Conservation (phyloP, 208 protist species). For the Willaertia magna region DNA sequence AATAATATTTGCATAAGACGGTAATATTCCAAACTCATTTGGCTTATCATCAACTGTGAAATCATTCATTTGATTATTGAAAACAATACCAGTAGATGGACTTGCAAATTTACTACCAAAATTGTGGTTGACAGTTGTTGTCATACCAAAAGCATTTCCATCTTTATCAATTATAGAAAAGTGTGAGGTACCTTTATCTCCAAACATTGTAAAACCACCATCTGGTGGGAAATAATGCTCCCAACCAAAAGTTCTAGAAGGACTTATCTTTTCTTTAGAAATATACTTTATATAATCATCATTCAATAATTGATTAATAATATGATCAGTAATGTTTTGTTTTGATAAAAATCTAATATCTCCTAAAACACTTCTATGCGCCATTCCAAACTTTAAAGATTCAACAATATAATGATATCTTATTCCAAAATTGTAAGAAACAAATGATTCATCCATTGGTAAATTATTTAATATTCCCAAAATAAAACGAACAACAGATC, state of each 20-base stretch:
- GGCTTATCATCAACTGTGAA: conserved; percentile 20
- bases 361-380: conserved; percentile 21
- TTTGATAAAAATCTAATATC: conserved; percentile 22
- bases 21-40: conserved; percentile 33
- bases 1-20: conserved; percentile 34
- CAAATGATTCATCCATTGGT: background rate
- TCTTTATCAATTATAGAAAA: conserved; percentile 31
- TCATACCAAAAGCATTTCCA: conserved; percentile 34
- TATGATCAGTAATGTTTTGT: conserved; percentile 7
- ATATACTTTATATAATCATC: background rate
- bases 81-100: conserved; percentile 26
- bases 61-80: conserved; percentile 50
- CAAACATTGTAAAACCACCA: background rate
- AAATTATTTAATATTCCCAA: conserved; percentile 24
- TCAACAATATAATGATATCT: conserved; percentile 21
- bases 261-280: background rate
- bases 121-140: conserved; percentile 39
- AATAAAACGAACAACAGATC: conserved; percentile 12
- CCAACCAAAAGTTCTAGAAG: conserved; percentile 13
- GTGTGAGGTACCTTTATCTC: conserved; percentile 32
- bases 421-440: background rate
- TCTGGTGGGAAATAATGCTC: conserved; percentile 8
- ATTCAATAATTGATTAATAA: background rate
- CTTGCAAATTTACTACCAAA: conserved; percentile 35
- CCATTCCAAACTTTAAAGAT: conserved; percentile 33